A percentile compares a stretch with the other conserved stretches of the same genome.
These are phyloP conservation scores for Serpula lacrymans DNA, from an alignment of 768 basidiomycete genomes.

Conservation along the genomic window DNA sequence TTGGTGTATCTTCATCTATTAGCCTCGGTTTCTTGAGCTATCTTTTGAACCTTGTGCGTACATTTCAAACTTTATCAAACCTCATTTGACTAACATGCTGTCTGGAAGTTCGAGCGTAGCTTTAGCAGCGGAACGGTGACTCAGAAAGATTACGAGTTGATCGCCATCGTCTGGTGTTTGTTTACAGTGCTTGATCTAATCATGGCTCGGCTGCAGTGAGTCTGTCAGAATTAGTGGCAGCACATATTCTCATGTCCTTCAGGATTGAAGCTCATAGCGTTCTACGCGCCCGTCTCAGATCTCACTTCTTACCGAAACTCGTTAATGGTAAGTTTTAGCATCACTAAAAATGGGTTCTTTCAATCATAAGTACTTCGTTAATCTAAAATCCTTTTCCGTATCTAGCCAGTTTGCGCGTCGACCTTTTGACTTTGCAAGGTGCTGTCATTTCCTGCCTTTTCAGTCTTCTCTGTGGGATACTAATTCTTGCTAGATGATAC, in stretches of 20 bases:
- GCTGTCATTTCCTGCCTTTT: background rate
- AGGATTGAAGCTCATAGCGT: conserved; percentile 16
- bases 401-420: conserved; percentile 22
- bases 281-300: conserved; percentile 30
- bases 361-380: no score
- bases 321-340: conserved; percentile 33
- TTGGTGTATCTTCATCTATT: conserved; percentile 28
- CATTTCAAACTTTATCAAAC: background rate
- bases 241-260: background rate
- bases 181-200: conserved; percentile 20
- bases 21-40: conserved; percentile 31
- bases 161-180: conserved; percentile 27
- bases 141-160: conserved; percentile 9
- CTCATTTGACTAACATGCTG: background rate
- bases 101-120: conserved; percentile 15
- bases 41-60: conserved; percentile 24
- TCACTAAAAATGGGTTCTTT: no score
- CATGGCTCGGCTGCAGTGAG: conserved; percentile 19
- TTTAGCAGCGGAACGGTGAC: background rate
- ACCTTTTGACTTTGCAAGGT: conserved; percentile 20
- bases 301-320: conserved; percentile 37
- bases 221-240: conserved; percentile 3
- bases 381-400: no score
- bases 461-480: background rate
- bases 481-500: conserved; percentile 13